Conservation (phyloP, 192 early-diverging fungal genomes). For the Podila epicladia region DNA sequence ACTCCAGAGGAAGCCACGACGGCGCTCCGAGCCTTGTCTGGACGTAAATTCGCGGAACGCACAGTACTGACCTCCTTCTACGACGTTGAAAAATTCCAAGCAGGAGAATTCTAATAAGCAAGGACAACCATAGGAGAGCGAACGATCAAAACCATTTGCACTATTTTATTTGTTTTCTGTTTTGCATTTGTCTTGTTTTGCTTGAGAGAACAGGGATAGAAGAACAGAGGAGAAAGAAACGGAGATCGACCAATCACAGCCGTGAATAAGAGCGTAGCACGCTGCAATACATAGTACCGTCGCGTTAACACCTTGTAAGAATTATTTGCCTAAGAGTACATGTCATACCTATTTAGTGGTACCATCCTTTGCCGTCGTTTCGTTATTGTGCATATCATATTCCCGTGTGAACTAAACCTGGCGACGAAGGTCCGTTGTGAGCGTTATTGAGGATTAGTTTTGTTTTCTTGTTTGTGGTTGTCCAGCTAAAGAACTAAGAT, state of each 20-base stretch:
- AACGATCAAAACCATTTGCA: neutral
- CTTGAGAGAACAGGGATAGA: constrained; percentile 8
- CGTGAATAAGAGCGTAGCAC: neutral
- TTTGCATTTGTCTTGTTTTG: neutral
- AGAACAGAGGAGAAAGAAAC: constrained; percentile 1
- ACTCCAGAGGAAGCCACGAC: constrained; percentile 64
- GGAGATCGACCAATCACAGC: neutral
- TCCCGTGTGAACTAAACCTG: neutral
- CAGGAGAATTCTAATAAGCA: constrained; percentile 65
- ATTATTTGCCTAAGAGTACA: too few relatives aligned
- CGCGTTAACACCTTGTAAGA: too few relatives aligned
- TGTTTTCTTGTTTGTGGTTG: neutral
- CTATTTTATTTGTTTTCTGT: neutral
- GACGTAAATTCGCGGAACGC: constrained; percentile 92
- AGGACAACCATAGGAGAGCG: too few relatives aligned
- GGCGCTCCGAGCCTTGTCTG: constrained; percentile 86
- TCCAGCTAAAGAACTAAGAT: neutral
- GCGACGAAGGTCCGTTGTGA: too few relatives aligned
- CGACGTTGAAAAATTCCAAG: constrained; percentile 75
- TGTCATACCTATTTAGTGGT: too few relatives aligned
- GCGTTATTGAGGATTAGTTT: neutral
- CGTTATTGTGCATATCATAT: too few relatives aligned
- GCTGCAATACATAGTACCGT: too few relatives aligned
- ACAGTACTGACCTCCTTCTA: constrained; percentile 92
- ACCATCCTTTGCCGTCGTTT: too few relatives aligned